A percentile compares a stretch with the other conserved stretches of the same genome.
Evolutionary conservation across 2,329 filamentous ascomycete genomes (phyloP).

Genomic region (Seiridium unicorne): DNA sequence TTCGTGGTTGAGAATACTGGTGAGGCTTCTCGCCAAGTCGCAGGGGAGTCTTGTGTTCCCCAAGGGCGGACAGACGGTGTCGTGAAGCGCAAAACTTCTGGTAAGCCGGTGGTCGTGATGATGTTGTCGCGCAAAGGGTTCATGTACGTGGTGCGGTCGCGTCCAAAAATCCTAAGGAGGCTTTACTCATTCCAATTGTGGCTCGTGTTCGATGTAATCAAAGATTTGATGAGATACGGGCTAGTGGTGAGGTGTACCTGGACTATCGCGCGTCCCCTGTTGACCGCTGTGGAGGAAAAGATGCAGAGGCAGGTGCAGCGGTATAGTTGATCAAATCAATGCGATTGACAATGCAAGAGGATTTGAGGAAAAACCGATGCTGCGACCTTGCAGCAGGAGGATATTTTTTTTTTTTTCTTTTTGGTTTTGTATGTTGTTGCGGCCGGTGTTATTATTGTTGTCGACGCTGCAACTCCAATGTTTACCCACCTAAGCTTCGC

Average conservation of each 20-base stretch:
- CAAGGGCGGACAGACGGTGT: neutral
- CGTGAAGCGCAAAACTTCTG: neutral
- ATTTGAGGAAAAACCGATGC: neutral
- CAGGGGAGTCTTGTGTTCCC: neutral
- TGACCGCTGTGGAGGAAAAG: neutral
- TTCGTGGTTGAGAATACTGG: neutral
- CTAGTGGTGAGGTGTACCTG: neutral
- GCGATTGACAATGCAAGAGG: neutral
- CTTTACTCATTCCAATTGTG: neutral
- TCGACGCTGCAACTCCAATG: neutral
- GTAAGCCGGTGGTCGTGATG: neutral
- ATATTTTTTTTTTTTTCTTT: neutral
- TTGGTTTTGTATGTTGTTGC: neutral
- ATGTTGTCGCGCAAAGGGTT: neutral
- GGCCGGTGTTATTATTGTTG: too few species aligned
- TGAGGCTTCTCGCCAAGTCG: neutral
- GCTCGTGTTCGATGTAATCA: constrained; percentile 8
- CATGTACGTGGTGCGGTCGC: neutral
- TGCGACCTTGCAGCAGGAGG: neutral
- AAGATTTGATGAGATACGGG: constrained; percentile 8
- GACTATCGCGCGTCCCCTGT: constrained; percentile 4
- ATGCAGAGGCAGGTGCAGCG: neutral
- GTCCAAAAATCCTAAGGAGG: constrained; percentile 4
- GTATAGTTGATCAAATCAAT: neutral
- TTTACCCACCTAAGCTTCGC: neutral